Conservation (phyloP, 169 alveolate genomes). For the Plasmodium inui region DNA sequence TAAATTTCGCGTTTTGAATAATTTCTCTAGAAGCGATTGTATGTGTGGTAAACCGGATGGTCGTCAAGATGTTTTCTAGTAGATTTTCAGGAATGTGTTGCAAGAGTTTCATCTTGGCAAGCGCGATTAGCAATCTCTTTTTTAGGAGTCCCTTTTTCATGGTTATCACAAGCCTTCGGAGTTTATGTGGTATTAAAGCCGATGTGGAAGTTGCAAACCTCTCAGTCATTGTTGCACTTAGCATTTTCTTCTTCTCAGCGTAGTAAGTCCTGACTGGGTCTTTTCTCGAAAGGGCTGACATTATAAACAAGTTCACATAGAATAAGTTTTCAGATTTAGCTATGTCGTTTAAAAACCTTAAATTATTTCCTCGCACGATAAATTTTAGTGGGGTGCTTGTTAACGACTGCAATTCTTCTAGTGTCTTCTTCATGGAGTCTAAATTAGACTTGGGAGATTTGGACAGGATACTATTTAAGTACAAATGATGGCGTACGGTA, state of each 20-base stretch:
- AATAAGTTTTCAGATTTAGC: constrained; percentile 54
- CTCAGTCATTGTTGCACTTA: constrained; percentile 76
- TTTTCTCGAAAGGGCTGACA: constrained; percentile 23
- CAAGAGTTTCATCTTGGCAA: constrained; percentile 78
- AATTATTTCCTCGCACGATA: constrained; percentile 52
- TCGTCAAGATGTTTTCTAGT: constrained; percentile 77
- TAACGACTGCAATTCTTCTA: constrained; percentile 16
- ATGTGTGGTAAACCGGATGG: constrained; percentile 84
- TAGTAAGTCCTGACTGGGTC: constrained; percentile 77
- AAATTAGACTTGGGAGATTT: constrained; percentile 17
- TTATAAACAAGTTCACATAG: constrained; percentile 41
- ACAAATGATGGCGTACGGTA: constrained; percentile 33
- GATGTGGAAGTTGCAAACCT: constrained; percentile 83
- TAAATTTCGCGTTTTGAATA: constrained; percentile 74
- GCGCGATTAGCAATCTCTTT: constrained; percentile 75
- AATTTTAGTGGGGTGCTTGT: constrained; percentile 34
- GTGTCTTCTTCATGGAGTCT: constrained; percentile 14
- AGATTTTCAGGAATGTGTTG: constrained; percentile 79
- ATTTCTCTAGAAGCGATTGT: constrained; percentile 81
- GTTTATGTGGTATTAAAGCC: constrained; percentile 81
- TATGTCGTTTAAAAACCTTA: constrained; percentile 11
- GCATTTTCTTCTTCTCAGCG: constrained; percentile 72
- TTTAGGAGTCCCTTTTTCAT: constrained; percentile 79
- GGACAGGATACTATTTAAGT: constrained; percentile 11
- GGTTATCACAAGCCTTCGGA: constrained; percentile 78